Evolutionary conservation across 257 asterid genomes (phyloP).

Genomic region (Scutellaria baicalensis): DNA sequence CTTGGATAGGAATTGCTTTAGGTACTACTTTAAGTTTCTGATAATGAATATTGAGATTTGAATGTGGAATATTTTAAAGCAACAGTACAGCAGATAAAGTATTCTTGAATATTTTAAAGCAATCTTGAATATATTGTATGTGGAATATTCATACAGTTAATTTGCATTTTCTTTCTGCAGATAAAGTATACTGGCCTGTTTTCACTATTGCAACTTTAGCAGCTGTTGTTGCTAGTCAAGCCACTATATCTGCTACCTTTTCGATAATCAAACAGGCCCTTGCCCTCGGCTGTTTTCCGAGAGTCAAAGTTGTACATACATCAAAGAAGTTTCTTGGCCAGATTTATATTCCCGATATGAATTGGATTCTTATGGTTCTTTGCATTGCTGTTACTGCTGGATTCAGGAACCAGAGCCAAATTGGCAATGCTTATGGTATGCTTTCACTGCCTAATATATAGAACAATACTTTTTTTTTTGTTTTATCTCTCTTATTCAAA

Average conservation of each 20-base stretch:
- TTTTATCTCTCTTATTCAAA: too few relatives aligned
- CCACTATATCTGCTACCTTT: slow-evolving; percentile 88
- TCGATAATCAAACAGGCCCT: slow-evolving; percentile 96
- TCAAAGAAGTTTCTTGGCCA: slow-evolving; percentile 90
- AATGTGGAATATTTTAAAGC: too few relatives aligned
- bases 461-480: too few relatives aligned
- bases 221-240: slow-evolving; percentile 96
- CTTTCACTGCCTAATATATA: neutral
- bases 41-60: too few relatives aligned
- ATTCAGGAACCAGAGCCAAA: slow-evolving; percentile 88
- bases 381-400: slow-evolving; percentile 98
- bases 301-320: slow-evolving; percentile 95
- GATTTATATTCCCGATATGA: slow-evolving; percentile 86
- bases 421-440: slow-evolving; percentile 94
- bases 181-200: slow-evolving; percentile 81
- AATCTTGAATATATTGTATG: too few relatives aligned
- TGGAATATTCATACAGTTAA: too few relatives aligned
- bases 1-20: too few relatives aligned
- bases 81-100: too few relatives aligned
- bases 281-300: slow-evolving; percentile 92
- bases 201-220: slow-evolving; percentile 85
- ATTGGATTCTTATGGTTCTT: slow-evolving; percentile 94
- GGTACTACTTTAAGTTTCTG: too few relatives aligned
- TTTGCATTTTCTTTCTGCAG: slow-evolving; percentile 28
- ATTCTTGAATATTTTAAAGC: too few relatives aligned